Evolutionary conservation across 768 basidiomycete species (phyloP), one percentile per base, ranked within the genome.

Genomic region (Mycena filopes): DNA sequence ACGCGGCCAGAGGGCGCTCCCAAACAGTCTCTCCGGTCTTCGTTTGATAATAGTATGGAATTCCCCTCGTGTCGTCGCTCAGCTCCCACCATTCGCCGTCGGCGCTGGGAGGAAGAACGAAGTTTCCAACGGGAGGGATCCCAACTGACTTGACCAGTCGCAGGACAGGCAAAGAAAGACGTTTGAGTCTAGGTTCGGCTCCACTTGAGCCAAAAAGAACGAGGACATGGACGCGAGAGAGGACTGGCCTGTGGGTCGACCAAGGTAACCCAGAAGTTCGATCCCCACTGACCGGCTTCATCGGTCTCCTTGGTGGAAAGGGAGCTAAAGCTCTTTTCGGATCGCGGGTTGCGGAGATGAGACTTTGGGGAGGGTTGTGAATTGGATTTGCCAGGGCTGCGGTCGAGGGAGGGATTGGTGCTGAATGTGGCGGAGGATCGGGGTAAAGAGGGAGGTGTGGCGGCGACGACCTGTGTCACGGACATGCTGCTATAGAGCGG

Each of bases 81-180:
- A 98, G 84, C 77, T 98, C 96, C 96, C 96, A 98, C 95, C 96
- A 98, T 75, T 97, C 95, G 43, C 96, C 95, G 46, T 93, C 88
- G 5, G 86, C 83, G 69, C 83, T 92, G 7, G 94, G 92, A 49
- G 96, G 96, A 47, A 96, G 81, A 91, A 97, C 89, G 76, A 95
- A 95, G 60, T 92, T 90, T 10, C 95, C 95, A 25, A 89, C 36
- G 15, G 36, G 36, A 10, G n/a, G 36, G 36, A 36, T 36, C 36
- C 36, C 36, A 36, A 36, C 36, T 36, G 36, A 66, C 65, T 42
- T 66, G 65, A 0, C 65, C 95, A 16, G 94, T 94, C 0, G 94
- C 89, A 55, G 96, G 96, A 78, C 95, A 96, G 25, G 96, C 96
- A 77, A 89, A 98, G 81, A 98, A 98, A 12, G 91, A 87, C 4